phyloP scores from a whole-genome alignment of 2,329 filamentous ascomycete species.

The Curvularia sp. region DNA sequence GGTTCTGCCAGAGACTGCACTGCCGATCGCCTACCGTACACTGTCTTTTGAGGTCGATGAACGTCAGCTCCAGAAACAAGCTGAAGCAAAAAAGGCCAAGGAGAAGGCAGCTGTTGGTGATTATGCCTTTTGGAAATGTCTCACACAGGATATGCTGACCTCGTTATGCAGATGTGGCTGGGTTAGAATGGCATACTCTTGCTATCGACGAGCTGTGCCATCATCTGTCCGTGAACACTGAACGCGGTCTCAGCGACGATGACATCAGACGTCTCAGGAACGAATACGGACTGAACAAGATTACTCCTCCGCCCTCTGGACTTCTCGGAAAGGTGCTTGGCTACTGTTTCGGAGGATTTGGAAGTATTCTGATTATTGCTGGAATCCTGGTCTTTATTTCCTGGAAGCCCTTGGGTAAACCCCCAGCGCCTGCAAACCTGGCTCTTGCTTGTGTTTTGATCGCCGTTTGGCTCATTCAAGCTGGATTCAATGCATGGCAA shows the following conservation, averaged over 20 bases:
- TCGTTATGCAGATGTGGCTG: conserved; percentile 48
- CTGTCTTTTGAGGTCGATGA: conserved; percentile 55
- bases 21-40: conserved; percentile 56
- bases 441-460: conserved; percentile 76
- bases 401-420: conserved; percentile 76
- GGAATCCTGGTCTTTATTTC: conserved; percentile 76
- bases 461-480: conserved; percentile 69
- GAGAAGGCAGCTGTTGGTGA: conserved; percentile 46
- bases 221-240: conserved; percentile 64
- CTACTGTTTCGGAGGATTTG: conserved; percentile 82
- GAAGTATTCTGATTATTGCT: conserved; percentile 72
- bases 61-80: conserved; percentile 39
- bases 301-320: conserved; percentile 69
- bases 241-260: conserved; percentile 66
- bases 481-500: conserved; percentile 64
- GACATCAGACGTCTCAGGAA: conserved; percentile 63
- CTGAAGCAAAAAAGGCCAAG: conserved; percentile 42
- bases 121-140: neutral
- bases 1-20: conserved; percentile 53
- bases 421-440: conserved; percentile 73
- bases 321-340: conserved; percentile 65
- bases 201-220: conserved; percentile 64
- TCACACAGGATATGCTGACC: conserved; percentile 22
- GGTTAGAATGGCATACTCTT: conserved; percentile 73
- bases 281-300: conserved; percentile 72